Evolutionary conservation across 108 stramenopile species (phyloP).

Genomic region (Nitzschia palea): DNA sequence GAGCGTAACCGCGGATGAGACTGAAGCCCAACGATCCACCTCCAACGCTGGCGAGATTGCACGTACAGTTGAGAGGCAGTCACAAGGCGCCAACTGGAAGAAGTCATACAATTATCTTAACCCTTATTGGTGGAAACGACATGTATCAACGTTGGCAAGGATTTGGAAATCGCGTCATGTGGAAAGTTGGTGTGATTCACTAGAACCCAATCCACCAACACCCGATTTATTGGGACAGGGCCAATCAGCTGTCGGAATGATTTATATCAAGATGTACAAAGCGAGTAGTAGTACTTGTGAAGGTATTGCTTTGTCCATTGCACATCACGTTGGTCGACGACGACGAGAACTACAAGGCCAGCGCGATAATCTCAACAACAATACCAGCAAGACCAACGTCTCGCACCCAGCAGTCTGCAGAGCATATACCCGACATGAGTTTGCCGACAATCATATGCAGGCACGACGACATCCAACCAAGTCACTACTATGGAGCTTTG

Average conservation of each 20-base stretch:
- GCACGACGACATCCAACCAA: slow-evolving; percentile 5
- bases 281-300: slow-evolving; percentile 28
- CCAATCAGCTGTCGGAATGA: slow-evolving; percentile 17
- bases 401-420: neutral
- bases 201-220: slow-evolving; percentile 10
- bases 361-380: too few species aligned
- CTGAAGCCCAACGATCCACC: neutral
- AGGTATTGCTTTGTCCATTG: slow-evolving; percentile 29
- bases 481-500: slow-evolving; percentile 26
- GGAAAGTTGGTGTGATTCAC: slow-evolving; percentile 1
- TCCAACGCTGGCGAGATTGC: neutral
- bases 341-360: neutral
- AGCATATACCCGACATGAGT: slow-evolving; percentile 16
- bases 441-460: slow-evolving; percentile 13
- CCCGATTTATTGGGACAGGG: neutral
- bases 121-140: slow-evolving; percentile 10
- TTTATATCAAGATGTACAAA: slow-evolving; percentile 27
- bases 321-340: slow-evolving; percentile 16
- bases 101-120: neutral
- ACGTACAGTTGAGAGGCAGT: too few species aligned
- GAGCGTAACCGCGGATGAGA: neutral
- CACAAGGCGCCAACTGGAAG: too few species aligned
- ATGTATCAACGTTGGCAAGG: neutral
- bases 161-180: neutral
- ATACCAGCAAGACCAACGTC: neutral